Percentiles rank a stretch among this genome's conserved stretches.
These are phyloP conservation scores for Vigna angularis DNA, from an alignment of 306 rosid species.

Conservation along the genomic window DNA sequence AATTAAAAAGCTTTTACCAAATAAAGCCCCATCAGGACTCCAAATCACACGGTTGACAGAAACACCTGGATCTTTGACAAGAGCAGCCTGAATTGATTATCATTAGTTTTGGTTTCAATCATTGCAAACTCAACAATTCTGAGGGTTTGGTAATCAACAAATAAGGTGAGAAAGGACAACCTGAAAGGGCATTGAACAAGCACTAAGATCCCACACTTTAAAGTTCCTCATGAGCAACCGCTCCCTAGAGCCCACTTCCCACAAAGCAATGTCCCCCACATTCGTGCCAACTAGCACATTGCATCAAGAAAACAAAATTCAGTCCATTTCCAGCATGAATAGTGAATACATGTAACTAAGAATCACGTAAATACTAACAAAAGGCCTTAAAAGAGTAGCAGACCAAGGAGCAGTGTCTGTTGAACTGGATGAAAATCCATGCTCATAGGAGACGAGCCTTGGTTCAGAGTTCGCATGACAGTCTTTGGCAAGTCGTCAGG, in stretches of 20 bases:
- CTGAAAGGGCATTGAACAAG: conserved; percentile 94
- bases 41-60: conserved; percentile 98
- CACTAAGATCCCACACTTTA: conserved; percentile 96
- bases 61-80: conserved; percentile 92
- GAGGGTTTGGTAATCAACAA: conserved; percentile 1
- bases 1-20: conserved; percentile 60
- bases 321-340: conserved; percentile 48
- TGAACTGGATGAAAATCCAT: conserved; percentile 98
- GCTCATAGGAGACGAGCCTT: conserved; percentile 99
- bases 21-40: conserved; percentile 96
- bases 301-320: conserved; percentile 49
- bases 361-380: conserved; percentile 3
- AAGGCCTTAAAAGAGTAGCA: conserved; percentile 38
- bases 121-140: conserved; percentile 27
- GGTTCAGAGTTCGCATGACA: conserved; percentile 75
- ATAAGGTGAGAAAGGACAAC: conserved; percentile 47
- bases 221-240: conserved; percentile 71
- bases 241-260: conserved; percentile 97
- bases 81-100: conserved; percentile 74
- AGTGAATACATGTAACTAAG: conserved; percentile 1
- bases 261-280: conserved; percentile 93
- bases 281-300: conserved; percentile 84
- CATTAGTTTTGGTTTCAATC: conserved; percentile 40
- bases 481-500: conserved; percentile 91
- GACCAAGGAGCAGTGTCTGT: conserved; percentile 94